These are phyloP conservation scores for Phalaenopsis hybrid DNA, from an alignment of 116 monocot genomes.

Conservation along the genomic window DNA sequence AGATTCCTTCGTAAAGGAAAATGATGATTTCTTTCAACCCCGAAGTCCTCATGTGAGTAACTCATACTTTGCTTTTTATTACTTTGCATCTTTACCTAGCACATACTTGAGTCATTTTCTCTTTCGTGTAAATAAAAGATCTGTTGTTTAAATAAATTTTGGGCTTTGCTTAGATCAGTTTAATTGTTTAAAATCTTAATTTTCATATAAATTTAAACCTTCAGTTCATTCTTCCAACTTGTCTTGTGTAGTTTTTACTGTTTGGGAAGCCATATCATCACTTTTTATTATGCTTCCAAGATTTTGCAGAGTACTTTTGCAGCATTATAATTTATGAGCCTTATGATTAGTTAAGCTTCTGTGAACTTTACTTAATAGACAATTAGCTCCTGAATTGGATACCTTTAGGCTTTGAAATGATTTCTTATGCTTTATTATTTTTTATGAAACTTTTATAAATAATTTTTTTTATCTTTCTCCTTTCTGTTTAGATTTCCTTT, in stretches of 20 bases:
- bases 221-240: background rate
- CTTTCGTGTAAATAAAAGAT: background rate
- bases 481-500: no score
- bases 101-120: background rate
- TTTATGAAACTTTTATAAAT: background rate
- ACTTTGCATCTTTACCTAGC: background rate
- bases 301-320: background rate
- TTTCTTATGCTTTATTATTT: background rate
- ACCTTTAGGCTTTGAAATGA: background rate
- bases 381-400: background rate
- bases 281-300: background rate
- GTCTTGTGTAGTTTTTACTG: background rate
- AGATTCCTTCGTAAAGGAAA: conserved; percentile 17
- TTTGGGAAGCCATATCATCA: background rate
- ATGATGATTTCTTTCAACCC: conserved; percentile 25
- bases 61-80: background rate
- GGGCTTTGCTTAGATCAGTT: background rate
- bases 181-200: background rate
- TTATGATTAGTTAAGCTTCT: background rate
- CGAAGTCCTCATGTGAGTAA: conserved; percentile 68
- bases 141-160: background rate
- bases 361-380: background rate
- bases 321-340: background rate
- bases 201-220: background rate
- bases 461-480: background rate